Evolutionary conservation across 1,139 yeast genomes (phyloP).

Genomic region (Arxiozyma slooffiae): DNA sequence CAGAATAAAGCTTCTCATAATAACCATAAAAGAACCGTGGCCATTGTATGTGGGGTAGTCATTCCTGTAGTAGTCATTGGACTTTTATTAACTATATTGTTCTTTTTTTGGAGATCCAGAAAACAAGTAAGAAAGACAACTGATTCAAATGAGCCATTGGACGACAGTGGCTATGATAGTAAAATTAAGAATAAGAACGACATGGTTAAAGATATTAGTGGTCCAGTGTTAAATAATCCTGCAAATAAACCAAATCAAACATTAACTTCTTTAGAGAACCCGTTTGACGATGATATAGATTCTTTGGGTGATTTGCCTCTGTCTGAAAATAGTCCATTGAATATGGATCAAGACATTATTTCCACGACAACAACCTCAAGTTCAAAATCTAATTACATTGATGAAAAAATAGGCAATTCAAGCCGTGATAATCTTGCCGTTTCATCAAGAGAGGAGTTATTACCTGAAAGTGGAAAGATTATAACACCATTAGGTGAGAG

Average conservation of each 20-base stretch:
- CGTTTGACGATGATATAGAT: constrained; percentile 28
- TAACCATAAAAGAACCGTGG: constrained; percentile 41
- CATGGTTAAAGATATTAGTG: constrained; percentile 23
- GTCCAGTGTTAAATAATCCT: constrained; percentile 34
- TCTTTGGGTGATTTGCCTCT: constrained; percentile 30
- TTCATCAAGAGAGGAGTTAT: constrained; percentile 4
- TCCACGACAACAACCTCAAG: constrained; percentile 19
- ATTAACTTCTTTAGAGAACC: constrained; percentile 22
- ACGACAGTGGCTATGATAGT: constrained; percentile 24
- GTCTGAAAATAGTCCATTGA: constrained; percentile 44
- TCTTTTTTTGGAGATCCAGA: constrained; percentile 50
- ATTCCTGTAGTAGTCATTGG: constrained; percentile 52
- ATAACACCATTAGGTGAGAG: constrained; percentile 19
- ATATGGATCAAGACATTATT: constrained; percentile 35
- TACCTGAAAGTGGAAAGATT: background rate
- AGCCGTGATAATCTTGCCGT: background rate
- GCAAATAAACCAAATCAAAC: constrained; percentile 35
- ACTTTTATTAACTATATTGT: constrained; percentile 40
- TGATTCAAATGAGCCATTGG: constrained; percentile 7
- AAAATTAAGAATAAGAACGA: constrained; percentile 14
- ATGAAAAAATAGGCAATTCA: constrained; percentile 10
- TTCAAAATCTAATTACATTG: constrained; percentile 33
- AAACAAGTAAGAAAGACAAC: constrained; percentile 27
- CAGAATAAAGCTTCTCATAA: constrained; percentile 18
- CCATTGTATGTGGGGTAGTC: constrained; percentile 84